Conservation (phyloP, 2,329 filamentous ascomycete species). For the Diaporthe sp. region DNA sequence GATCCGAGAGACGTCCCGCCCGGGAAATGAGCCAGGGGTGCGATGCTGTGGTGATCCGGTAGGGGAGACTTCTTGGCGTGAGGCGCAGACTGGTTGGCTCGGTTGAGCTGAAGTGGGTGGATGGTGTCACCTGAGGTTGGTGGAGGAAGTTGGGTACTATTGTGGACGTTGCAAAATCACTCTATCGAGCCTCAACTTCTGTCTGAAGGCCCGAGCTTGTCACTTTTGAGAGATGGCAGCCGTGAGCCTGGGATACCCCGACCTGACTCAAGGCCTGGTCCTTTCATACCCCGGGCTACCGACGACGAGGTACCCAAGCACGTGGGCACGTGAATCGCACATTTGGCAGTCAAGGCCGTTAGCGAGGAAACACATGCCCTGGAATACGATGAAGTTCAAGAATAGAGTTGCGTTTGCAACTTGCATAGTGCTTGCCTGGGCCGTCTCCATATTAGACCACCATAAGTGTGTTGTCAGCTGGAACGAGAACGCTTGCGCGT, state of each 20-base stretch:
- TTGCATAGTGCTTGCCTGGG: neutral
- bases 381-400: conserved; percentile 1
- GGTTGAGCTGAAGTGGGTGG: neutral
- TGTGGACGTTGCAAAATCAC: conserved; percentile 7
- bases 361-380: neutral
- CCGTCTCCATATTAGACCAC: no score
- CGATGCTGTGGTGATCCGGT: conserved; percentile 14
- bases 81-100: conserved; percentile 18
- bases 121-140: conserved; percentile 10
- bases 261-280: conserved; percentile 31
- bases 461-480: no score
- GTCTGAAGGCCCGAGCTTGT: conserved; percentile 3
- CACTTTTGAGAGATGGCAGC: neutral
- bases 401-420: neutral
- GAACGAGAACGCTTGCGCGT: neutral
- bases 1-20: conserved; percentile 13
- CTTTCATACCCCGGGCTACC: conserved; percentile 6
- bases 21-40: conserved; percentile 32
- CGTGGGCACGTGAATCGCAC: conserved; percentile 15
- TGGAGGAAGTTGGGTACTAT: conserved; percentile 1
- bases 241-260: conserved; percentile 1
- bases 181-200: conserved; percentile 19
- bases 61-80: conserved; percentile 27
- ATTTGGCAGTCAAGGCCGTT: conserved; percentile 12
- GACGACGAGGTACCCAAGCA: conserved; percentile 6